A percentile compares a stretch with the other conserved stretches of the same genome.
phyloP scores from a whole-genome alignment of 495 filamentous ascomycete species.

The Terfezia claveryi region DNA sequence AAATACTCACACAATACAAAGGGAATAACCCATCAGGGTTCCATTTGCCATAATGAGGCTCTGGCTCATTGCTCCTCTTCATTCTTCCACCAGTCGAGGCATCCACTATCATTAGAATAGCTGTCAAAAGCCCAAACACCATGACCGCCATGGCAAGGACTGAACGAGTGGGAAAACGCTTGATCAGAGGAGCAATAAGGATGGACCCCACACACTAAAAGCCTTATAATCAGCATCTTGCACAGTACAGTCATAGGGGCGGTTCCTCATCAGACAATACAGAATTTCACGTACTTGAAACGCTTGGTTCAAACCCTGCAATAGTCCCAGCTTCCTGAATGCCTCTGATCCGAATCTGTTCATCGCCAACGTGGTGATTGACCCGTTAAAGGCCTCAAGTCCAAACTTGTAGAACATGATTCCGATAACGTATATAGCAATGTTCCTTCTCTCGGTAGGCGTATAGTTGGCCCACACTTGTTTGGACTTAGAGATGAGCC shows the following conservation, averaged over 20 bases:
- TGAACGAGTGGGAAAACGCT: slow-evolving; percentile 22
- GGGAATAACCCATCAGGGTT: slow-evolving; percentile 24
- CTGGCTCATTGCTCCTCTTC: slow-evolving; percentile 16
- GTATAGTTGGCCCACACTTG: slow-evolving; percentile 5
- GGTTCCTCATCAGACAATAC: too few relatives aligned
- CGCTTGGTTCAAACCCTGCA: slow-evolving; percentile 26
- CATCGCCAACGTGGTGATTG: slow-evolving; percentile 24
- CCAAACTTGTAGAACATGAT: slow-evolving; percentile 28
- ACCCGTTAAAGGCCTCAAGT: slow-evolving; percentile 26
- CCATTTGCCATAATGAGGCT: slow-evolving; percentile 23
- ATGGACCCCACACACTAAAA: slow-evolving; percentile 24
- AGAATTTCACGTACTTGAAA: slow-evolving; percentile 2
- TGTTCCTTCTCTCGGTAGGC: slow-evolving; percentile 12
- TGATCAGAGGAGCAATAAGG: slow-evolving; percentile 24
- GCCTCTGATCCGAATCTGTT: slow-evolving; percentile 19
- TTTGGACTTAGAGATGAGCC: neutral
- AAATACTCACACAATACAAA: slow-evolving; percentile 18
- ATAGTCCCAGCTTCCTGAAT: slow-evolving; percentile 24
- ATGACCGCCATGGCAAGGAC: slow-evolving; percentile 21
- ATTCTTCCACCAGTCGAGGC: slow-evolving; percentile 22
- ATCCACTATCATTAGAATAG: slow-evolving; percentile 21
- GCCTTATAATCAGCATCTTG: neutral
- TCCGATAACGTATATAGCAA: slow-evolving; percentile 23
- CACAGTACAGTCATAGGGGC: too few relatives aligned
- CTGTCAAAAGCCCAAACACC: slow-evolving; percentile 22